A percentile compares a stretch with the other conserved stretches of the same genome.
Conservation (phyloP, 2,329 filamentous ascomycete species). For the Trichoderma atroviride region DNA sequence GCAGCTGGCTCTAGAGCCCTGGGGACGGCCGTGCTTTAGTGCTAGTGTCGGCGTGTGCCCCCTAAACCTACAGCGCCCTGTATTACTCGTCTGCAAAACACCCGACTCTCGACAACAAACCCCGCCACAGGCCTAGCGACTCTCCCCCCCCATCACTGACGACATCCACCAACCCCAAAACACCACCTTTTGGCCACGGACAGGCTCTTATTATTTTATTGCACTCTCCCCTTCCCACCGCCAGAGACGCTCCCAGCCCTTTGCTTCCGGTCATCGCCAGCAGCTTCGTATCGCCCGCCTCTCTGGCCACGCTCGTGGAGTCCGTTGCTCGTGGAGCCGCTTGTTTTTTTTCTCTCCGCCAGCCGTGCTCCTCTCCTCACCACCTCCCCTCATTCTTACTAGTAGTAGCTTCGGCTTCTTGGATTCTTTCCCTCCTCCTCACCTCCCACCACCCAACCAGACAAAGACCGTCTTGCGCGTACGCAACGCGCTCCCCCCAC, state of each 20-base stretch:
- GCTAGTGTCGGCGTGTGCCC: not conserved
- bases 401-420: not conserved
- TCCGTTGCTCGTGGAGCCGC: constrained; percentile 15
- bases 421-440: constrained; percentile 4
- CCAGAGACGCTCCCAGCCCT: not conserved
- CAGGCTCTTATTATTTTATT: constrained; percentile 19
- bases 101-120: constrained; percentile 31
- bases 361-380: constrained; percentile 21
- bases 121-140: constrained; percentile 34
- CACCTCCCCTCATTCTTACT: constrained; percentile 6
- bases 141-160: constrained; percentile 40
- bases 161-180: constrained; percentile 40
- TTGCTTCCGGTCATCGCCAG: constrained; percentile 14
- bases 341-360: constrained; percentile 21
- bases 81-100: not conserved
- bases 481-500: constrained; percentile 45
- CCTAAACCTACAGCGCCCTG: not conserved
- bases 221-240: constrained; percentile 21
- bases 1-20: not conserved
- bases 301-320: constrained; percentile 10
- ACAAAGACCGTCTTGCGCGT: constrained; percentile 40
- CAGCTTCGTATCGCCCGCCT: constrained; percentile 16
- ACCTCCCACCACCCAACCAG: not conserved
- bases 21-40: not conserved
- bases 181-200: constrained; percentile 29